A percentile compares a stretch with the other conserved stretches of the same genome.
phyloP scores from a whole-genome alignment of 208 protist genomes.

The Trypanosoma platydactyli region DNA sequence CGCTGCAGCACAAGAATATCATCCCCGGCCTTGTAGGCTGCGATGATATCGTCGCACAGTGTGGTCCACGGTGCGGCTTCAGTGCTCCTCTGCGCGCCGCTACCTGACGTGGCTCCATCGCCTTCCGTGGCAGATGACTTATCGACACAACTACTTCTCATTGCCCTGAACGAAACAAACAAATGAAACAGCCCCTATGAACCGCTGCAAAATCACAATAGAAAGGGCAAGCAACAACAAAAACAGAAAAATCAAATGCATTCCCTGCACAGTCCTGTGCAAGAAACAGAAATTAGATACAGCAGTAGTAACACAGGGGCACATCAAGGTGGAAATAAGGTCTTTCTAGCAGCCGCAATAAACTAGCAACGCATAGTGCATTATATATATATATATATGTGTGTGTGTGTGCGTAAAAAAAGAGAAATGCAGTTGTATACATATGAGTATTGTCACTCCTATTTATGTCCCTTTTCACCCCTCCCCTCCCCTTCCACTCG shows the following conservation, averaged over 20 bases:
- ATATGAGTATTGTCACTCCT: no score
- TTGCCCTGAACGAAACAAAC: neutral
- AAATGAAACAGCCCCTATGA: neutral
- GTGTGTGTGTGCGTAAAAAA: no score
- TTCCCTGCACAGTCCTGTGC: neutral
- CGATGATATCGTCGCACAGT: conserved; percentile 26
- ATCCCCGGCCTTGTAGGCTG: conserved; percentile 50
- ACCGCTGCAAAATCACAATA: neutral
- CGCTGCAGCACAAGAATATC: conserved; percentile 64
- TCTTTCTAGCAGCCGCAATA: no score
- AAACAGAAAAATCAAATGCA: conserved; percentile 13
- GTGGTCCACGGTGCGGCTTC: conserved; percentile 5
- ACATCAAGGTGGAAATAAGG: neutral
- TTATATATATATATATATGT: no score
- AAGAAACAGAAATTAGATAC: neutral
- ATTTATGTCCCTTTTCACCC: no score
- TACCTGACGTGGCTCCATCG: neutral
- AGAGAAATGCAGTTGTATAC: no score
- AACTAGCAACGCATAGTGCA: no score
- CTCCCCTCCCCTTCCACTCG: no score
- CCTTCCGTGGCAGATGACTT: neutral
- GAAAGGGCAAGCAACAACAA: neutral
- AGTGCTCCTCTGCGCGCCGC: no score
- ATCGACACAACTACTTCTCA: neutral
- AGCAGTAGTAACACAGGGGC: conserved; percentile 1